These are phyloP conservation scores for Dactylellina drechsleri DNA, from an alignment of 2,329 filamentous ascomycete species.

Conservation along the genomic window DNA sequence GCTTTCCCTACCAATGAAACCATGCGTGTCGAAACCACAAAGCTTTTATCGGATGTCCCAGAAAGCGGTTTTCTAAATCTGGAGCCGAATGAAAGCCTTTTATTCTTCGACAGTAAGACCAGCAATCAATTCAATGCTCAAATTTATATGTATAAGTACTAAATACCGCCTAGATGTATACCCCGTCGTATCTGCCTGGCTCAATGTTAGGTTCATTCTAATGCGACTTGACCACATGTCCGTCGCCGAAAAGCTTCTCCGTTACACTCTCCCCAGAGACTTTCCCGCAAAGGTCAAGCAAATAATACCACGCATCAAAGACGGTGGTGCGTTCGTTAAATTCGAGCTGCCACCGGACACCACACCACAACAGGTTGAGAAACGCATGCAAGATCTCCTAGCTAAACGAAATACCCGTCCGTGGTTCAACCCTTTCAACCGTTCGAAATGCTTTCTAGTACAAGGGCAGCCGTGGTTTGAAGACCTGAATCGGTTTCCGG, in stretches of 20 bases:
- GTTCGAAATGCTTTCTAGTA: constrained; percentile 77
- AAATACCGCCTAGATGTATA: constrained; percentile 74
- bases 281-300: constrained; percentile 74
- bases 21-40: constrained; percentile 27
- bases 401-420: constrained; percentile 78
- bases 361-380: constrained; percentile 69
- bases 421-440: constrained; percentile 86
- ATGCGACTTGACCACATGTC: constrained; percentile 67
- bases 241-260: constrained; percentile 66
- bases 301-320: constrained; percentile 83
- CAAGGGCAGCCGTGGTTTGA: constrained; percentile 91
- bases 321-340: constrained; percentile 93
- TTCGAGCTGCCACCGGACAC: constrained; percentile 69
- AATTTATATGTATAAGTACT: not conserved
- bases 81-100: constrained; percentile 78
- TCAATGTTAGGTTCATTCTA: constrained; percentile 66
- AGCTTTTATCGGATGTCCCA: constrained; percentile 38
- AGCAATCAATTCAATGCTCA: not conserved
- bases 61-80: constrained; percentile 84
- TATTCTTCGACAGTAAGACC: constrained; percentile 86
- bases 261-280: constrained; percentile 69
- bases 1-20: constrained; percentile 9
- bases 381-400: constrained; percentile 71
- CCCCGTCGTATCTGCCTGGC: constrained; percentile 74
- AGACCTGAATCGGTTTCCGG: constrained; percentile 85